Evolutionary conservation across 805 yeast genomes (phyloP).

Genomic region (Wickerhamiella siamensis): DNA sequence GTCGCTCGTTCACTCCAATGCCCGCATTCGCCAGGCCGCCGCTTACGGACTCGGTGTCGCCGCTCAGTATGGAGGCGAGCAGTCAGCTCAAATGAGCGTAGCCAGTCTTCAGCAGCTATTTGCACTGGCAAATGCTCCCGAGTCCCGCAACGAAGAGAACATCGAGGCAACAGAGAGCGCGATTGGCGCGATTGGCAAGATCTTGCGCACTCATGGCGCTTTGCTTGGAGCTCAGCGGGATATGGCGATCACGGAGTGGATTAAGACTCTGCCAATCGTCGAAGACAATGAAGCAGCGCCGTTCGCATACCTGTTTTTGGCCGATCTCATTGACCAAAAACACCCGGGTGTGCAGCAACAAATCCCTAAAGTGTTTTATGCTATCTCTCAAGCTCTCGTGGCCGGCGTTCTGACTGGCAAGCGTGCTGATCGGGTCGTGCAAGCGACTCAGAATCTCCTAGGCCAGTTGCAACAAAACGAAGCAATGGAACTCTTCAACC

Average conservation of each 20-base stretch:
- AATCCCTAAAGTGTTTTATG: conserved; percentile 47
- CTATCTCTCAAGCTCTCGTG: conserved; percentile 61
- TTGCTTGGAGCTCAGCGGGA: conserved; percentile 43
- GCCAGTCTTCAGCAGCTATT: conserved; percentile 63
- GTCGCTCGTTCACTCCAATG: conserved; percentile 31
- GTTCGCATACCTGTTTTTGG: conserved; percentile 60
- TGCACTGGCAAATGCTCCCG: conserved; percentile 59
- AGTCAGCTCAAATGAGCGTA: conserved; percentile 47
- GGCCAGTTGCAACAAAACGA: conserved; percentile 53
- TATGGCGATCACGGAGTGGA: conserved; percentile 58
- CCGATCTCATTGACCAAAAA: conserved; percentile 52
- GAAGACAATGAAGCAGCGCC: conserved; percentile 85
- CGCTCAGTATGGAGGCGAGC: conserved; percentile 63
- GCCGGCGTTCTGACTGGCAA: conserved; percentile 53
- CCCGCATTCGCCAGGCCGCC: conserved; percentile 76
- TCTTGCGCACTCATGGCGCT: conserved; percentile 50
- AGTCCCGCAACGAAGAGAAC: conserved; percentile 75
- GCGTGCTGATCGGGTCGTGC: conserved; percentile 51
- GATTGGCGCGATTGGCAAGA: conserved; percentile 68
- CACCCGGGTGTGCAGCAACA: conserved; percentile 45
- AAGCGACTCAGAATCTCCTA: conserved; percentile 48
- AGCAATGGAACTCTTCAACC: conserved; percentile 48
- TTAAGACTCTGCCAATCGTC: conserved; percentile 63
- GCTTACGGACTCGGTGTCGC: conserved; percentile 73
- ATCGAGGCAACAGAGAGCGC: conserved; percentile 78